A percentile compares a stretch with the other conserved stretches of the same genome.
These are phyloP conservation scores for Olyra latifolia DNA, from an alignment of 176 grass and related monocot species.

Conservation along the genomic window DNA sequence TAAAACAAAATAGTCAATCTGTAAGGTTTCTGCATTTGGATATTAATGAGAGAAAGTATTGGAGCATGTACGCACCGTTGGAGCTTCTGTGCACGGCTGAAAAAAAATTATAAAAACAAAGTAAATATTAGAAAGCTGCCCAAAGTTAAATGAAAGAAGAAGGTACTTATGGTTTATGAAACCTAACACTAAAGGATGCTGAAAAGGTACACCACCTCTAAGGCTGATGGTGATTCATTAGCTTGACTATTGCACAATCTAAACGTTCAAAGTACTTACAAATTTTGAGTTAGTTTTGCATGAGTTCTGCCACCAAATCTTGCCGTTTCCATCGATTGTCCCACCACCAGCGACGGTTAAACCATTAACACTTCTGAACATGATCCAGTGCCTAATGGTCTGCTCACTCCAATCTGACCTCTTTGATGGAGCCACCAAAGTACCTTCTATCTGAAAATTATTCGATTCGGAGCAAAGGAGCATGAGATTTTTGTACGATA, in stretches of 20 bases:
- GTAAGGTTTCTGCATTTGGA: background rate
- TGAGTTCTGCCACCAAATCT: constrained; percentile 66
- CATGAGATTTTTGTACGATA: background rate
- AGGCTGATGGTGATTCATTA: background rate
- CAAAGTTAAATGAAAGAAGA: background rate
- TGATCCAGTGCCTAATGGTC: constrained; percentile 48
- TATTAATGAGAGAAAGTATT: background rate
- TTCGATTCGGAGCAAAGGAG: background rate
- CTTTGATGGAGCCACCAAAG: constrained; percentile 52
- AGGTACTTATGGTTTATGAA: background rate
- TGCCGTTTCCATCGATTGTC: constrained; percentile 64
- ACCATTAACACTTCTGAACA: constrained; percentile 36
- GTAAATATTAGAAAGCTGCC: constrained; percentile 20
- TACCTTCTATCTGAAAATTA: constrained; percentile 52
- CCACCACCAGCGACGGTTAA: constrained; percentile 59
- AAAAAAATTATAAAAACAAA: constrained; percentile 5
- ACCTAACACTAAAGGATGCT: background rate
- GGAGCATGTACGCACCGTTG: constrained; percentile 36
- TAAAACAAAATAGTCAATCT: background rate
- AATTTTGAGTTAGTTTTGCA: constrained; percentile 57
- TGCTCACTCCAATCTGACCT: constrained; percentile 39
- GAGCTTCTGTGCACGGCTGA: constrained; percentile 56
- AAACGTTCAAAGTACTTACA: constrained; percentile 29
- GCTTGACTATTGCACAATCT: background rate
- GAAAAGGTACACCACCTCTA: too few species aligned